phyloP scores from a whole-genome alignment of 2,329 filamentous ascomycete species.

The Aspergillus sp. region DNA sequence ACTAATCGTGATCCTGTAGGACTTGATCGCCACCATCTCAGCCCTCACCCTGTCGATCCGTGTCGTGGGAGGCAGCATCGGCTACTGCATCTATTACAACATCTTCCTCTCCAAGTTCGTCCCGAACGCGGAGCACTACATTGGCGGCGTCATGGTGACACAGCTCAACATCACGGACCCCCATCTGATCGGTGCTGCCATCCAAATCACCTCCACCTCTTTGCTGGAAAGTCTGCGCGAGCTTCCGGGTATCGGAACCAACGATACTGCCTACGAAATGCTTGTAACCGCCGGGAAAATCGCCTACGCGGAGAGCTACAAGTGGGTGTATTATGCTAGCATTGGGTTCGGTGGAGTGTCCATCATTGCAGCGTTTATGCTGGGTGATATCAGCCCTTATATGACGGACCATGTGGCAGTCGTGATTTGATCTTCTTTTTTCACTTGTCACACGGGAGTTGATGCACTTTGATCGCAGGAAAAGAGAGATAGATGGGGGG shows the following conservation, averaged over 20 bases:
- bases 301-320: constrained; percentile 59
- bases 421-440: constrained; percentile 33
- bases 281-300: constrained; percentile 57
- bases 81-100: constrained; percentile 60
- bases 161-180: constrained; percentile 52
- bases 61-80: constrained; percentile 65
- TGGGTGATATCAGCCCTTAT: constrained; percentile 59
- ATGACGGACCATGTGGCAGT: constrained; percentile 61
- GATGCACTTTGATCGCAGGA: no score
- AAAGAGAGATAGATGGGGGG: no score
- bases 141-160: constrained; percentile 51
- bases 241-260: constrained; percentile 54
- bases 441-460: no score
- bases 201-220: constrained; percentile 53
- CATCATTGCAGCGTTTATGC: constrained; percentile 57
- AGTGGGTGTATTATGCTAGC: constrained; percentile 61
- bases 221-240: constrained; percentile 49
- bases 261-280: constrained; percentile 49
- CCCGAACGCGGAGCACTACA: constrained; percentile 46
- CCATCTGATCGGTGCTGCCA: constrained; percentile 49
- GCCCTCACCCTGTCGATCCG: constrained; percentile 69
- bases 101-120: constrained; percentile 49
- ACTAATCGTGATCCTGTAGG: constrained; percentile 22
- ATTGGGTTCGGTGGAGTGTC: constrained; percentile 61
- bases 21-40: constrained; percentile 68